A percentile compares a stretch with the other conserved stretches of the same genome.
Evolutionary conservation across 129 eudicot species (phyloP).

Genomic region (Tagetes patula): DNA sequence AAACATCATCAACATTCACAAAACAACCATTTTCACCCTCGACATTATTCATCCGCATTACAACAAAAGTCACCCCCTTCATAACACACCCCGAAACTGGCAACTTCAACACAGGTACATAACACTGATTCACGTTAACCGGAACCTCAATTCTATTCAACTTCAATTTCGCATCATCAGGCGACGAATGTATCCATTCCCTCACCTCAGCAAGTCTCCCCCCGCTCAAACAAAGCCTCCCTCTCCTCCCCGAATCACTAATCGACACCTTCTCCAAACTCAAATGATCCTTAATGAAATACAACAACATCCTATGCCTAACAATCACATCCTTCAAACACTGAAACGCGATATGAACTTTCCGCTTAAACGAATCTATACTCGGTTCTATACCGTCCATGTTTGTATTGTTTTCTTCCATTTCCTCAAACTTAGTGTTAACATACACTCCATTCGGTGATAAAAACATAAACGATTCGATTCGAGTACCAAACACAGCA

Average conservation of each 20-base stretch:
- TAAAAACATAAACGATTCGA: constrained; percentile 30
- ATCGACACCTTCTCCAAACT: constrained; percentile 22
- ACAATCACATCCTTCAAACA: constrained; percentile 38
- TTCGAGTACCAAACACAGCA: constrained; percentile 25
- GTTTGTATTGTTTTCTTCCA: neutral
- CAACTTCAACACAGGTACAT: constrained; percentile 27
- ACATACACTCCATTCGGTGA: constrained; percentile 7
- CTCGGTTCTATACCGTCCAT: neutral
- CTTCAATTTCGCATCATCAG: constrained; percentile 15
- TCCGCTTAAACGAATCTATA: constrained; percentile 19
- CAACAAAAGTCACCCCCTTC: constrained; percentile 32
- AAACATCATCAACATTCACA: neutral
- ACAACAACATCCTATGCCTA: constrained; percentile 36
- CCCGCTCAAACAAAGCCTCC: constrained; percentile 33
- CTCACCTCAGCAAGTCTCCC: constrained; percentile 32
- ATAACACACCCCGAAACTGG: constrained; percentile 34
- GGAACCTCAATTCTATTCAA: constrained; percentile 34
- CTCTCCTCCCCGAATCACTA: constrained; percentile 37
- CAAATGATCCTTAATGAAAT: constrained; percentile 29
- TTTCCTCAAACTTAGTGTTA: neutral
- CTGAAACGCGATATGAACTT: constrained; percentile 31
- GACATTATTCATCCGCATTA: constrained; percentile 22
- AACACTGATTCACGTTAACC: constrained; percentile 28
- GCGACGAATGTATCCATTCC: constrained; percentile 19
- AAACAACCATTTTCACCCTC: constrained; percentile 1